Percentiles rank a stretch among this genome's conserved stretches.
These are phyloP conservation scores for Asterionellopsis glacialis DNA, from an alignment of 108 stramenopile genomes.

Conservation along the genomic window DNA sequence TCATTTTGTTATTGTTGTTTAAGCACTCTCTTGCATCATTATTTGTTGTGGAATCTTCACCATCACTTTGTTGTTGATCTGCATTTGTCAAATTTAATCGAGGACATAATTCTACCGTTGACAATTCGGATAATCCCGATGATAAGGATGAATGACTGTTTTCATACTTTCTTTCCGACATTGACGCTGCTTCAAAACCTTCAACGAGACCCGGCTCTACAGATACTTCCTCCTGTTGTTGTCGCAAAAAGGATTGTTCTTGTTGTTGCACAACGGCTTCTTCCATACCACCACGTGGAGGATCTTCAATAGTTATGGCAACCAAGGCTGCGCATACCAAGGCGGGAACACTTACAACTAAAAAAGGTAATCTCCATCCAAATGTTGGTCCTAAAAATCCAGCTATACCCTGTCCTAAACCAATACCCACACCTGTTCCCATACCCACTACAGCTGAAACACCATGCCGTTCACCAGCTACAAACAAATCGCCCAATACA, in stretches of 20 bases:
- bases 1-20: too few species aligned
- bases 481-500: constrained; percentile 74
- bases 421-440: constrained; percentile 66
- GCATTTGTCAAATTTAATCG: neutral
- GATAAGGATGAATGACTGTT: neutral
- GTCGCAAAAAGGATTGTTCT: neutral
- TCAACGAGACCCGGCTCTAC: neutral
- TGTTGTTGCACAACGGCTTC: constrained; percentile 13
- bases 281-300: constrained; percentile 68
- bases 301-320: constrained; percentile 55
- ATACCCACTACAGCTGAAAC: constrained; percentile 67
- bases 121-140: too few species aligned
- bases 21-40: too few species aligned
- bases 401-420: constrained; percentile 67
- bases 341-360: constrained; percentile 67
- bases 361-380: constrained; percentile 83
- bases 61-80: neutral
- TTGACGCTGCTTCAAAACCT: neutral
- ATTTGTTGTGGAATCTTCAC: neutral
- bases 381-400: constrained; percentile 72
- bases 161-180: neutral
- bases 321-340: constrained; percentile 61
- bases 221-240: neutral
- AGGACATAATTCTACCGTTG: too few species aligned
- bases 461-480: constrained; percentile 50